Percentiles rank a stretch among this genome's conserved stretches.
These are phyloP conservation scores for Rhipidocladum racemiflorum DNA, from an alignment of 176 grass and related monocot species.

Conservation along the genomic window DNA sequence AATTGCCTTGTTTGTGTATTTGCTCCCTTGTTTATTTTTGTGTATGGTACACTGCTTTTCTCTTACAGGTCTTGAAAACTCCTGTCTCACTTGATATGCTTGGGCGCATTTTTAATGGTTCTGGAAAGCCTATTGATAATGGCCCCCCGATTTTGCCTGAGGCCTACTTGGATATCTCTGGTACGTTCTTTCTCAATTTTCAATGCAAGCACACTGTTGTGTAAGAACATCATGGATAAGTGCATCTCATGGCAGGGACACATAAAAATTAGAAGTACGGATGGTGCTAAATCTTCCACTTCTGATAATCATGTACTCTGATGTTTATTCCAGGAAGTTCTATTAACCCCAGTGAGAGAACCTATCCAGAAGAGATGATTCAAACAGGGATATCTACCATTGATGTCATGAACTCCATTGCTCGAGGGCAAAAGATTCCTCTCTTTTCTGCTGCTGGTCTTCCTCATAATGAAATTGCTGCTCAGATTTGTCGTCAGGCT, in stretches of 20 bases:
- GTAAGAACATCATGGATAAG: background rate
- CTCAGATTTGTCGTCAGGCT: conserved; percentile 98
- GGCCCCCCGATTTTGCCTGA: conserved; percentile 90
- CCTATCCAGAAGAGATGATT: conserved; percentile 99
- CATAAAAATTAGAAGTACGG: background rate
- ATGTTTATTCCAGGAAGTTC: conserved; percentile 75
- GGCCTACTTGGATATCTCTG: conserved; percentile 98
- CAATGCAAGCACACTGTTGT: conserved; percentile 4
- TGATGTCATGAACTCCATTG: conserved; percentile 99
- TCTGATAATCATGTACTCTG: conserved; percentile 9
- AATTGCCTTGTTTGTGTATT: background rate
- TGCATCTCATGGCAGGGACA: background rate
- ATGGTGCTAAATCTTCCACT: background rate
- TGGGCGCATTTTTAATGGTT: conserved; percentile 99
- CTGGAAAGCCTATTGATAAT: conserved; percentile 99
- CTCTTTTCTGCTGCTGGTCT: conserved; percentile 99
- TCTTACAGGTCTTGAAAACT: conserved; percentile 86
- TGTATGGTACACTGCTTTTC: background rate
- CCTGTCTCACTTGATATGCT: conserved; percentile 99
- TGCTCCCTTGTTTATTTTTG: background rate
- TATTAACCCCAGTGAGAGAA: conserved; percentile 99
- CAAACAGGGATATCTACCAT: conserved; percentile 99
- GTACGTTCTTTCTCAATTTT: conserved; percentile 44
- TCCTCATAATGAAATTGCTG: conserved; percentile 98
- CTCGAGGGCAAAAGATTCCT: conserved; percentile 98